Percentiles rank a stretch among this genome's conserved stretches.
Conservation (phyloP, 495 filamentous ascomycete genomes). For the Penicillium angulare region DNA sequence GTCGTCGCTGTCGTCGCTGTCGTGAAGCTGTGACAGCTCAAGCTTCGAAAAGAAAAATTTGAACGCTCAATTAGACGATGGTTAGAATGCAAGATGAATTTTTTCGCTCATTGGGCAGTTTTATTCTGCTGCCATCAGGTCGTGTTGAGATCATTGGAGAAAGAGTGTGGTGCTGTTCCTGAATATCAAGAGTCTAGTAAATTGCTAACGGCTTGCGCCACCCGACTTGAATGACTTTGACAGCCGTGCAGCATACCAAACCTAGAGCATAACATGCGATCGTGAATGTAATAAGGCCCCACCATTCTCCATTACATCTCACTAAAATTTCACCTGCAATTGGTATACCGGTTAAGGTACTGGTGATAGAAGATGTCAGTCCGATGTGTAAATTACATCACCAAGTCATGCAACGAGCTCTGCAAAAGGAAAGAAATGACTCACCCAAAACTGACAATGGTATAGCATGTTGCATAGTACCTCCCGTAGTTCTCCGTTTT, state of each 20-base stretch:
- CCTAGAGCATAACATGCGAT: constrained; percentile 60
- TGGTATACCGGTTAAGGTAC: constrained; percentile 78
- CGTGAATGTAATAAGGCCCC: constrained; percentile 67
- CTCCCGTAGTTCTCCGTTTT: constrained; percentile 81
- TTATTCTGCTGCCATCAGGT: constrained; percentile 17
- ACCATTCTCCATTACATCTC: constrained; percentile 53
- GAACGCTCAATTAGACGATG: neutral
- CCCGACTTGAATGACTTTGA: constrained; percentile 65
- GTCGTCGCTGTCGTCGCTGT: too few relatives aligned
- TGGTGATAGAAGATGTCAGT: constrained; percentile 24
- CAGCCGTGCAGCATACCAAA: constrained; percentile 58
- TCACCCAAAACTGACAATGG: constrained; percentile 81
- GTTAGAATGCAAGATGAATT: neutral
- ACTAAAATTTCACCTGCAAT: constrained; percentile 76
- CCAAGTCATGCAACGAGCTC: neutral
- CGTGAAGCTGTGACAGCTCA: too few relatives aligned
- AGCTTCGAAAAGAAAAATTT: too few relatives aligned
- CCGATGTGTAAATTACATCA: constrained; percentile 14
- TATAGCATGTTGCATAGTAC: constrained; percentile 84
- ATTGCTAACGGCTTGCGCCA: constrained; percentile 53
- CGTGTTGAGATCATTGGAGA: constrained; percentile 4
- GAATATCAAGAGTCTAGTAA: constrained; percentile 26
- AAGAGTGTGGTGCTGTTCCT: neutral
- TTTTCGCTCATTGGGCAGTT: too few relatives aligned
- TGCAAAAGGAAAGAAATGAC: constrained; percentile 9